These are phyloP conservation scores for Helotiales sp. DNA, from an alignment of 2,329 filamentous ascomycete species.

Conservation along the genomic window DNA sequence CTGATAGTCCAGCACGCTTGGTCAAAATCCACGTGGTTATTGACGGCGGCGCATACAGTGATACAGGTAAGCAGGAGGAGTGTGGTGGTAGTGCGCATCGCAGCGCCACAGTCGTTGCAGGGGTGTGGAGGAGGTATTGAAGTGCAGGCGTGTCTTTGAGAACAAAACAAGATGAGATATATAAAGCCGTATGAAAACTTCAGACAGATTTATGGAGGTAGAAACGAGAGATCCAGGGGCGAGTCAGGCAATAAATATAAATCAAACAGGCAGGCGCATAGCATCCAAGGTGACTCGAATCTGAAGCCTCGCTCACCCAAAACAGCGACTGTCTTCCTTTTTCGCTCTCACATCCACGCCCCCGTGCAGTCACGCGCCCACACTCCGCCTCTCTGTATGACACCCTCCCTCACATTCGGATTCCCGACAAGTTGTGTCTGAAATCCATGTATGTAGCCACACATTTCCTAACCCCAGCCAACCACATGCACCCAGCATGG, in stretches of 20 bases:
- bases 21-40: slow-evolving; percentile 1
- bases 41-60: neutral
- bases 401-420: neutral
- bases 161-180: too few species aligned
- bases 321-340: neutral
- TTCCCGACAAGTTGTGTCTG: neutral
- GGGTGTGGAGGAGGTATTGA: too few species aligned
- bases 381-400: neutral
- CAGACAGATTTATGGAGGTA: too few species aligned
- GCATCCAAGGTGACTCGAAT: neutral
- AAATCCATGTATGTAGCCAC: neutral
- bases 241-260: neutral
- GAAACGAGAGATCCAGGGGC: neutral
- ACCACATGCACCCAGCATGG: neutral
- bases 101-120: too few species aligned
- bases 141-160: neutral
- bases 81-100: neutral
- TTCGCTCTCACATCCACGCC: neutral
- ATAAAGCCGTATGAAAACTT: too few species aligned
- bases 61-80: neutral
- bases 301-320: neutral
- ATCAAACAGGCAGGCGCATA: neutral
- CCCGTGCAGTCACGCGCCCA: neutral
- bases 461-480: neutral
- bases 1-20: slow-evolving; percentile 6